phyloP scores from a whole-genome alignment of 176 grass and related monocot species.

The Triticum dicoccoides region DNA sequence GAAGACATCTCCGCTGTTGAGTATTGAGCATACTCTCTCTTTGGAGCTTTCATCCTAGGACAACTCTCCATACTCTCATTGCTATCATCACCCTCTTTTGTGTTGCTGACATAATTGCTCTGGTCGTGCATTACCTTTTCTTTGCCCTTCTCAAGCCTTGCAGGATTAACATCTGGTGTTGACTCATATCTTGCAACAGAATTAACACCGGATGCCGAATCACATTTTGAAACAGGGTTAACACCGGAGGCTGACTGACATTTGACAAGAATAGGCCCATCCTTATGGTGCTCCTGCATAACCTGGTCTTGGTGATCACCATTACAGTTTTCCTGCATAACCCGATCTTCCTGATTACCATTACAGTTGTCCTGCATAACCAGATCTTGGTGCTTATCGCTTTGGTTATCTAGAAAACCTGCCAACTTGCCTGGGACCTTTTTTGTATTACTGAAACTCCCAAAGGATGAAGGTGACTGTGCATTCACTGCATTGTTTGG shows the following conservation, averaged over 20 bases:
- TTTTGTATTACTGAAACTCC: constrained; percentile 18
- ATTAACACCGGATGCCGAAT: constrained; percentile 17
- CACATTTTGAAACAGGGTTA: constrained; percentile 9
- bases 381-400: constrained; percentile 28
- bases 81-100: constrained; percentile 57
- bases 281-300: constrained; percentile 16
- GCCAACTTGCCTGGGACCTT: constrained; percentile 16
- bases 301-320: constrained; percentile 12
- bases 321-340: constrained; percentile 24
- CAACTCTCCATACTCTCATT: constrained; percentile 89
- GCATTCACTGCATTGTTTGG: constrained; percentile 27
- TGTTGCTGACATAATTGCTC: constrained; percentile 34
- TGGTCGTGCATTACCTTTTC: constrained; percentile 59
- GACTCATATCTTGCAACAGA: constrained; percentile 7
- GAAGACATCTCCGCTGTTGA: constrained; percentile 29
- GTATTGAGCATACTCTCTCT: constrained; percentile 42
- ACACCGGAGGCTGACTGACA: constrained; percentile 16
- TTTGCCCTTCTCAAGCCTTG: constrained; percentile 65
- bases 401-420: constrained; percentile 16
- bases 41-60: constrained; percentile 44
- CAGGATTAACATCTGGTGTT: constrained; percentile 6
- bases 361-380: constrained; percentile 21
- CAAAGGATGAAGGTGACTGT: constrained; percentile 10
- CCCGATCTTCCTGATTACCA: constrained; percentile 9
- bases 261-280: constrained; percentile 9